A percentile compares a stretch with the other conserved stretches of the same genome.
These are phyloP conservation scores for Cryptosporidium viatorum DNA, from an alignment of 169 alveolate species.

Conservation along the genomic window DNA sequence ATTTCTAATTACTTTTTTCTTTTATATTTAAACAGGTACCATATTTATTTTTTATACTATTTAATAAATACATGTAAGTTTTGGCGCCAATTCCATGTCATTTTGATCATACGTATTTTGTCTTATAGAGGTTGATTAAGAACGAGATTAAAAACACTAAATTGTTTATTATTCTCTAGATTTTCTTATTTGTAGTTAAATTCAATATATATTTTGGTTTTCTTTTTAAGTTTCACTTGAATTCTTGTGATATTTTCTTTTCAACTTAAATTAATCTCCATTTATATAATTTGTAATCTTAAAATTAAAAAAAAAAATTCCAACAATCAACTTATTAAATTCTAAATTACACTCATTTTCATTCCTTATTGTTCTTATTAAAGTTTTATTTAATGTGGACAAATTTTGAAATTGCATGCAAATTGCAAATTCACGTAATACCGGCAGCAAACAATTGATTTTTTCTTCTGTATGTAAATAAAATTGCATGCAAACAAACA, in stretches of 20 bases:
- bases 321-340: too few species aligned
- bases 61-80: neutral
- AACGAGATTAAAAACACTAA: neutral
- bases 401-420: neutral
- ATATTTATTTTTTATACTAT: neutral
- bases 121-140: neutral
- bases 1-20: neutral
- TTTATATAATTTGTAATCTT: too few species aligned
- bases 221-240: too few species aligned
- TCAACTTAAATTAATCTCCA: too few species aligned
- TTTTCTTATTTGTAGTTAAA: neutral
- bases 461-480: neutral
- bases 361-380: too few species aligned
- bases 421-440: neutral
- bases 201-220: too few species aligned
- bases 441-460: neutral
- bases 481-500: neutral
- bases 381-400: neutral
- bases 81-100: neutral
- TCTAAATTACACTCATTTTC: too few species aligned
- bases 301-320: too few species aligned
- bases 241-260: too few species aligned
- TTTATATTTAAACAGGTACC: neutral
- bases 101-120: neutral
- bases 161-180: too few species aligned